Evolutionary conservation across 2,329 filamentous ascomycete species (phyloP).

Genomic region (Fusarium armeniacum): DNA sequence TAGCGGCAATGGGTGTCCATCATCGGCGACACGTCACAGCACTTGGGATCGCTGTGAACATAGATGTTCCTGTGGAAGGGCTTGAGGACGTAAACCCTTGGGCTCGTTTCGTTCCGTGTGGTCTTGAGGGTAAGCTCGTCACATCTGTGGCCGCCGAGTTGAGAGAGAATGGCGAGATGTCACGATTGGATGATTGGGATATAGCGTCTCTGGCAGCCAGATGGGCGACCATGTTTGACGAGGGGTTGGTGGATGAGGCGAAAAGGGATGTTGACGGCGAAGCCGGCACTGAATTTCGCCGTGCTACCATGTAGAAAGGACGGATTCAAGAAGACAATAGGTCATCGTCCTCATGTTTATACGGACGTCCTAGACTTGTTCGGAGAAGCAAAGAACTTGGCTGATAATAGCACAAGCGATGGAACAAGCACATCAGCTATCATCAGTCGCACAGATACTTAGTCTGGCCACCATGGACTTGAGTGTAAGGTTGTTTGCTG

Average conservation of each 20-base stretch:
- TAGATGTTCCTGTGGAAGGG: conserved; percentile 69
- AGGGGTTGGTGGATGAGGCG: conserved; percentile 50
- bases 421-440: neutral
- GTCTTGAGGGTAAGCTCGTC: conserved; percentile 81
- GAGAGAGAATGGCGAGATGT: conserved; percentile 27
- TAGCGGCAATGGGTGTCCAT: conserved; percentile 94
- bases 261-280: conserved; percentile 46
- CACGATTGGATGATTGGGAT: conserved; percentile 45
- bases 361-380: neutral
- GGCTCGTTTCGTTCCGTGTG: conserved; percentile 88
- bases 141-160: conserved; percentile 78
- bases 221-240: conserved; percentile 55
- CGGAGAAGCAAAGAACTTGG: neutral
- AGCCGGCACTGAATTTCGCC: conserved; percentile 25
- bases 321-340: neutral
- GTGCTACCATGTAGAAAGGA: conserved; percentile 2
- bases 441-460: neutral
- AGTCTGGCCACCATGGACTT: neutral
- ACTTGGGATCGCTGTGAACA: conserved; percentile 86
- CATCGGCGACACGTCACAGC: conserved; percentile 85
- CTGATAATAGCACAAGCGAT: neutral
- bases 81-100: conserved; percentile 63
- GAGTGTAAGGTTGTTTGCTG: neutral
- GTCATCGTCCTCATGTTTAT: neutral
- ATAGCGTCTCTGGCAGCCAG: conserved; percentile 49